Percentiles rank a stretch among this genome's conserved stretches.
These are phyloP conservation scores for Handroanthus guayacan DNA, from an alignment of 257 asterid genomes.

Conservation along the genomic window DNA sequence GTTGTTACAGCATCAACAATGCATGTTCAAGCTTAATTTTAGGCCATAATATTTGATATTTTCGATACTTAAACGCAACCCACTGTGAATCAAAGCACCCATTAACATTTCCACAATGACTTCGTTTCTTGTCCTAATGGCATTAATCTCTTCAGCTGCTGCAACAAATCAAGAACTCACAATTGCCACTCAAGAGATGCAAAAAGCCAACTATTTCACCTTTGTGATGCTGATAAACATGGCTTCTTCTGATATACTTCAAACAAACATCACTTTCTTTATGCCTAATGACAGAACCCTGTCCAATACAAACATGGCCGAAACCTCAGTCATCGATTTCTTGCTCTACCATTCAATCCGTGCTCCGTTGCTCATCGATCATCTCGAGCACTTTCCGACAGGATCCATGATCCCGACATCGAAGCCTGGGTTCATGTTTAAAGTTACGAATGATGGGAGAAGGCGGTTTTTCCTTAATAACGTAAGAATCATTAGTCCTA, in stretches of 20 bases:
- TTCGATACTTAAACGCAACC: background rate
- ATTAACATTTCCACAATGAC: background rate
- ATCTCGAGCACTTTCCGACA: conserved; percentile 62
- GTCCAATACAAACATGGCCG: conserved; percentile 42
- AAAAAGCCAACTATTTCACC: conserved; percentile 73
- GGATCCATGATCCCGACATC: conserved; percentile 76
- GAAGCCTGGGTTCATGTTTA: conserved; percentile 52
- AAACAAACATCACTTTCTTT: conserved; percentile 61
- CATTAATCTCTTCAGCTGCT: conserved; percentile 29
- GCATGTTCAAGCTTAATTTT: conserved; percentile 49
- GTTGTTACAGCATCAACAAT: conserved; percentile 56
- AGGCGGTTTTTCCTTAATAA: conserved; percentile 63
- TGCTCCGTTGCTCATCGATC: conserved; percentile 61
- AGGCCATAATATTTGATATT: conserved; percentile 15
- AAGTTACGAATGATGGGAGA: conserved; percentile 56
- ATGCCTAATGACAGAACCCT: conserved; percentile 75
- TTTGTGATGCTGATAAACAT: conserved; percentile 73
- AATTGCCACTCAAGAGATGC: conserved; percentile 71
- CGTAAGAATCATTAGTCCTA: conserved; percentile 62
- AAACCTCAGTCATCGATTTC: conserved; percentile 52
- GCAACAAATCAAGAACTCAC: conserved; percentile 36
- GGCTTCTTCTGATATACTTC: conserved; percentile 55
- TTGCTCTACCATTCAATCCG: conserved; percentile 77
- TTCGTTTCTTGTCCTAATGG: conserved; percentile 31
- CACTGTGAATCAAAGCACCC: background rate